Evolutionary conservation across 2,329 filamentous ascomycete genomes (phyloP), one percentile per base, ranked within the genome.

Genomic region (Exophiala lecanii-corni): DNA sequence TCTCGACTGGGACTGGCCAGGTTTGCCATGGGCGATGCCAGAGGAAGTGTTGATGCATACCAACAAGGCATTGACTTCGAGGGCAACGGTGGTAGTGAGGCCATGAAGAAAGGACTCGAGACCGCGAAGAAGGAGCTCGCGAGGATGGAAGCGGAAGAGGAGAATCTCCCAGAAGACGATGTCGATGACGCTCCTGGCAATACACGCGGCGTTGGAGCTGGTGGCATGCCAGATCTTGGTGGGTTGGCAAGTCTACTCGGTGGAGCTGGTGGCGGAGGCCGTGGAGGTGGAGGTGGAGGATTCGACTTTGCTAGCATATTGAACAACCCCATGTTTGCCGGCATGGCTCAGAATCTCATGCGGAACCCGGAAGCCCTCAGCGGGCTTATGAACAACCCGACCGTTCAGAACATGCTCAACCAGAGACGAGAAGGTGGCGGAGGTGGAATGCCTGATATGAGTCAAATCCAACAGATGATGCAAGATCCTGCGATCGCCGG

Each of bases 291-390:
- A 15, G 81, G 72, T 5, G 84, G 84, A 39, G 87, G 86, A 41
- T 92, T 95, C 9, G 91, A 97, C 64, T 73, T 98, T 17, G 70
- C 79, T 52, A 79, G 79, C 51, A 82, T 98, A 64, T 94, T 97
- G 89, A 89, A 74, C 73, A 98, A 97, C 72, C 92, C 92, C 43
- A 97, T 97, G 92, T 94, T 98, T 70, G 81, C 89, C 38, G 86
- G 78, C 70, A 96, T 97, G 89, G 92, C 92, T 3, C 88, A 96
- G 73, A 95, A 87, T 67, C 69, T 98, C 42, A 97, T 97, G 92
- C 87, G 81, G 69, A 96, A 98, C 70, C 92, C 92, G 0, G 86
- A 94, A 7, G 81, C 89, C 73, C 84, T 97, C 80, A 78, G 74
- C 62, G 92, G 89, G 64, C 69, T 98, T 45, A 95, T 98, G 89